Conservation (phyloP, 306 rosid species). For the Vachellia collinsii region DNA sequence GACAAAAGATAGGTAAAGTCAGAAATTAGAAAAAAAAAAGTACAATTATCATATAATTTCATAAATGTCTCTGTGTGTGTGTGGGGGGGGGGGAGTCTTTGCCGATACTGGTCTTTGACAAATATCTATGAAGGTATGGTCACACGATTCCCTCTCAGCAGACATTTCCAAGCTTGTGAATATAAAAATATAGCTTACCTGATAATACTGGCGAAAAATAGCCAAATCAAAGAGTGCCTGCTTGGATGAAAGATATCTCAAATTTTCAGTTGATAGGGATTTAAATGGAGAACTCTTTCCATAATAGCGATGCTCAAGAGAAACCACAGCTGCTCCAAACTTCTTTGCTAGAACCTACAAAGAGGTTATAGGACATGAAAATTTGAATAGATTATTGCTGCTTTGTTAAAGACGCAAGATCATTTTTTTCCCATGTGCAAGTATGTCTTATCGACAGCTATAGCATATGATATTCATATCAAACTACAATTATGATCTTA, state of each 20-base stretch:
- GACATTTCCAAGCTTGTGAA: slow-evolving; percentile 14
- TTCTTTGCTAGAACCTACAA: slow-evolving; percentile 86
- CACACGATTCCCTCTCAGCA: slow-evolving; percentile 10
- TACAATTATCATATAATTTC: not conserved
- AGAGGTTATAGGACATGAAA: slow-evolving; percentile 26
- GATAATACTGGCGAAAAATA: slow-evolving; percentile 76
- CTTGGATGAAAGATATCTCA: slow-evolving; percentile 91
- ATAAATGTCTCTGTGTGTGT: slow-evolving; percentile 1
- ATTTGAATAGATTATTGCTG: slow-evolving; percentile 10
- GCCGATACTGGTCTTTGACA: slow-evolving; percentile 11
- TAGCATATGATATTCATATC: not conserved
- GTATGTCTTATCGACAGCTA: slow-evolving; percentile 2
- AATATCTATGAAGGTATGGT: not conserved
- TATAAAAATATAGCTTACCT: slow-evolving; percentile 53
- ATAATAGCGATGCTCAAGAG: slow-evolving; percentile 95
- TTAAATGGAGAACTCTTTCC: slow-evolving; percentile 89
- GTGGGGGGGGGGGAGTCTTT: not conserved
- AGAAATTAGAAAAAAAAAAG: not conserved
- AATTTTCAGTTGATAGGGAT: slow-evolving; percentile 66
- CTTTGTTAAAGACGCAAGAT: slow-evolving; percentile 8
- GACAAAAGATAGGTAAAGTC: not conserved
- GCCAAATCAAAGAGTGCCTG: slow-evolving; percentile 97
- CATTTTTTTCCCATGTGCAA: not conserved
- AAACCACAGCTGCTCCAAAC: slow-evolving; percentile 91
- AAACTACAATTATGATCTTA: slow-evolving; percentile 15